phyloP scores from a whole-genome alignment of 106 monocot species.

The Vanilla planifolia region DNA sequence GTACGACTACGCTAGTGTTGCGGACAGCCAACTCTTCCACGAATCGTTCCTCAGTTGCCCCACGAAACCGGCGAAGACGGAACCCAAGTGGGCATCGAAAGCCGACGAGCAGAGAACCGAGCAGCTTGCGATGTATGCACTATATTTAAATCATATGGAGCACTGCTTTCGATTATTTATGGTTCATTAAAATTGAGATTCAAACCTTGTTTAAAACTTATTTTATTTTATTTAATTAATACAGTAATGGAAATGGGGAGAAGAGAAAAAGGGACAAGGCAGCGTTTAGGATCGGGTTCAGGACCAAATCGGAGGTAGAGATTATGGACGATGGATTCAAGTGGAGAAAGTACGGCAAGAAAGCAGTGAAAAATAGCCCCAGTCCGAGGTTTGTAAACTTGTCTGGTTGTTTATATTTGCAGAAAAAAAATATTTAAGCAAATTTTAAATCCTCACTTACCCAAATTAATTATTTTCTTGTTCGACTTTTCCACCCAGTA shows the following conservation, averaged over 20 bases:
- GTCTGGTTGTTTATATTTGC: too few relatives aligned
- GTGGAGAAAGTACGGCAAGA: slow-evolving; percentile 24
- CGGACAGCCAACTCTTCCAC: background rate
- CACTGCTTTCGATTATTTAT: too few relatives aligned
- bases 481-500: too few relatives aligned
- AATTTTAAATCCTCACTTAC: too few relatives aligned
- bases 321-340: slow-evolving; percentile 19
- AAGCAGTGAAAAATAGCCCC: slow-evolving; percentile 17
- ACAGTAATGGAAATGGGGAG: background rate
- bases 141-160: too few relatives aligned
- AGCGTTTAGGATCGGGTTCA: slow-evolving; percentile 6
- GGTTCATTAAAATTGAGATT: too few relatives aligned
- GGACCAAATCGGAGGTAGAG: slow-evolving; percentile 17
- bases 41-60: background rate
- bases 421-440: too few relatives aligned
- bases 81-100: background rate
- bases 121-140: background rate
- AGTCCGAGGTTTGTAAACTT: slow-evolving; percentile 17
- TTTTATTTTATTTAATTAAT: background rate
- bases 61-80: background rate
- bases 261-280: background rate
- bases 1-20: background rate
- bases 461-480: too few relatives aligned
- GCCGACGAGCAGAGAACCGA: background rate
- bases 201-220: background rate